Evolutionary conservation across 78 protist genomes (phyloP).

Genomic region (Emiliania huxleyi): DNA sequence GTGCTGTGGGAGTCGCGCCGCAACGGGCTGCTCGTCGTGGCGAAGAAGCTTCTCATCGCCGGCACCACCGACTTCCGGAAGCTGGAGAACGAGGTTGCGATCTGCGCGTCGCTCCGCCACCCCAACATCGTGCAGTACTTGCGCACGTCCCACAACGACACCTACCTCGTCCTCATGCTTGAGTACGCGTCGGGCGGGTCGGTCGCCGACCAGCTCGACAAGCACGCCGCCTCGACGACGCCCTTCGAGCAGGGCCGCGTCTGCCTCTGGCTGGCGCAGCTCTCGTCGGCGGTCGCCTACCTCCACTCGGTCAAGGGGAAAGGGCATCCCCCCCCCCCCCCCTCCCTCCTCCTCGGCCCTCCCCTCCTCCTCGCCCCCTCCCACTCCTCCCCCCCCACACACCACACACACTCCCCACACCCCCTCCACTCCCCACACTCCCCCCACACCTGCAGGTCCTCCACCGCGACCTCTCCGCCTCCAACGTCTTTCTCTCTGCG

Average conservation of each 20-base stretch:
- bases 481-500: slow-evolving; percentile 32
- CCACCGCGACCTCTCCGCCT: slow-evolving; percentile 39
- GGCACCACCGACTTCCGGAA: neutral
- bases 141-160: neutral
- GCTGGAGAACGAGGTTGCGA: neutral
- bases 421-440: too few relatives aligned
- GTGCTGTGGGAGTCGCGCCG: neutral
- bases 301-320: neutral
- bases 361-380: too few relatives aligned
- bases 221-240: neutral
- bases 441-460: neutral
- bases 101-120: neutral
- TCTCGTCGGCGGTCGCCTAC: neutral
- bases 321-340: too few relatives aligned
- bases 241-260: neutral
- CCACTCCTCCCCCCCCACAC: neutral
- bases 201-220: neutral
- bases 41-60: neutral
- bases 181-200: neutral
- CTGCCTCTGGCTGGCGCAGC: neutral
- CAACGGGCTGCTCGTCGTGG: neutral
- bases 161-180: neutral
- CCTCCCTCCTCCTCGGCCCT: too few relatives aligned
- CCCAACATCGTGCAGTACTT: neutral
- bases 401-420: neutral